Evolutionary conservation across 2,329 filamentous ascomycete species (phyloP), one percentile per base, ranked within the genome.

Genomic region (Fusarium nodosum): DNA sequence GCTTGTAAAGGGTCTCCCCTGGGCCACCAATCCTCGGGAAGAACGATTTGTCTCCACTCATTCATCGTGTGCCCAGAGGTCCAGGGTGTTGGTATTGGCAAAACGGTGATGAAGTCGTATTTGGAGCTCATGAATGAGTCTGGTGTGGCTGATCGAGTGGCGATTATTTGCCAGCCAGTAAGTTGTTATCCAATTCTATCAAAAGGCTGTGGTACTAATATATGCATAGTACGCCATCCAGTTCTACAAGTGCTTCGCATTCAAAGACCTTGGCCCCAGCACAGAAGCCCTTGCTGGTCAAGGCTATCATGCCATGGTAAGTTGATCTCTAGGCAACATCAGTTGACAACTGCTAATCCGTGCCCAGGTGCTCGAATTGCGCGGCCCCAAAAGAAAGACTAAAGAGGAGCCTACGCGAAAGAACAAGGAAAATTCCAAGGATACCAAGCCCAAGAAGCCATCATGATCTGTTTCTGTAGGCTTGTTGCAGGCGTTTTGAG

Each of bases 241-340:
- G 1, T 97, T 92, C 77, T 97, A 97, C 77, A 86, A 90, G 77
- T 85, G 85, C n/a, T 86, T 93, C 71, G 89, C 93, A 0, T 97
- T 96, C 77, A 82, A 82, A 70, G 87, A 90, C 71, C 79, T 85
- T 31, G 93, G 94, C 0, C 82, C 84, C 51, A 96, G 93, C 78
- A 81, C 87, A 63, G 90, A 88, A 52, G 83, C 87, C 60, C 94
- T 93, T 80, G 91, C 90, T 22, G 93, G 93, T 38, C 92, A 93
- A 33, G 90, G 88, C 20, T 97, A 94, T 93, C 85, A 88, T 72
- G 90, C 96, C 77, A 89, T 97, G 92, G 91, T 94, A 78, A 78
- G 84, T 38, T 34, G 50, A 31, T 22, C 6, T 33, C 20, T 33
- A 10, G 4, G 11, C 12, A 7, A 5, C 47, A 63, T 36, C 33